Conservation (phyloP, 495 filamentous ascomycete species). For the Penicillium riverlandense region DNA sequence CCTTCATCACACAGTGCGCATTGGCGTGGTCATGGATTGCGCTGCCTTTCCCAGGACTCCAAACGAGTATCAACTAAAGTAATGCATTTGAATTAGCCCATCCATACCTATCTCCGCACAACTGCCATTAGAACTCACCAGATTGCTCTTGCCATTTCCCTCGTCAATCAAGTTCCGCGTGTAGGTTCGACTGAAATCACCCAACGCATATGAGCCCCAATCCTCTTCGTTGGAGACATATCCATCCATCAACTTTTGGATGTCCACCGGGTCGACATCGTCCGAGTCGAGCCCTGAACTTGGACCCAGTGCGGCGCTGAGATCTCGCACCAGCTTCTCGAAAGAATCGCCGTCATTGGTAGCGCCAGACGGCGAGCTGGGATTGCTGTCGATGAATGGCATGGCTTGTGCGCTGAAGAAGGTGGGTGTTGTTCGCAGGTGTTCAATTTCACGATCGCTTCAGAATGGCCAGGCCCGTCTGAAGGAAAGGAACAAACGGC, state of each 20-base stretch:
- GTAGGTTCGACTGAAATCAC: constrained; percentile 58
- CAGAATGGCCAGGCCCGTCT: no score
- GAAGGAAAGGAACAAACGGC: no score
- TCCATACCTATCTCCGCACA: neutral
- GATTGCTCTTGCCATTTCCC: constrained; percentile 85
- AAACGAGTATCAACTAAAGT: constrained; percentile 74
- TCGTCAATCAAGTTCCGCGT: constrained; percentile 86
- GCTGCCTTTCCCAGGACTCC: constrained; percentile 80
- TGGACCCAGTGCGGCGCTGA: constrained; percentile 65
- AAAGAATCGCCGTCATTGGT: constrained; percentile 40
- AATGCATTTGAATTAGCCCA: neutral
- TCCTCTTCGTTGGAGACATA: constrained; percentile 61
- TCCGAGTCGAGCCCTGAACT: constrained; percentile 72
- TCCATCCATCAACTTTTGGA: constrained; percentile 60
- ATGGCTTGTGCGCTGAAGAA: constrained; percentile 14
- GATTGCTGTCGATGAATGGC: constrained; percentile 24
- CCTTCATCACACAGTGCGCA: constrained; percentile 69
- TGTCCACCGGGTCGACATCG: constrained; percentile 64
- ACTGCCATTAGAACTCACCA: constrained; percentile 47
- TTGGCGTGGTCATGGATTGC: constrained; percentile 85
- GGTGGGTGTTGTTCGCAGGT: constrained; percentile 10
- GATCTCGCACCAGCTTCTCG: constrained; percentile 63
- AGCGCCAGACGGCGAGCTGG: constrained; percentile 3
- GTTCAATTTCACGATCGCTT: neutral
- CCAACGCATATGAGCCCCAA: constrained; percentile 66